Evolutionary conservation across 352 stramenopile species (phyloP), one percentile per base, ranked within the genome.

Genomic region (Phytophthora brassicae): DNA sequence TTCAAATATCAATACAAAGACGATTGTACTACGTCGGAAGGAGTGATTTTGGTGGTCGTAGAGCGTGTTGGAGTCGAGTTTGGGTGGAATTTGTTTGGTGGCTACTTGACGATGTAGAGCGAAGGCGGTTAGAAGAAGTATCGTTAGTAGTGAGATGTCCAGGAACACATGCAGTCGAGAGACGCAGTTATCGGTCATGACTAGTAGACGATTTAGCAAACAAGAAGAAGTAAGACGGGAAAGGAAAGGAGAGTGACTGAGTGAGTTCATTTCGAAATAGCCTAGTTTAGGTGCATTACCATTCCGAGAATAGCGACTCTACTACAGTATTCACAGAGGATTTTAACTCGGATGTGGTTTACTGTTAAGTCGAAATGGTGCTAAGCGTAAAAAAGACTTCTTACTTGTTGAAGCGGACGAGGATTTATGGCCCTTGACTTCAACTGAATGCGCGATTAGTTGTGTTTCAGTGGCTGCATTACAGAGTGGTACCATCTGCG

Each of bases 101-200:
- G 35, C 33, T 13, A 43, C 23, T 28, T 24, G 51, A 36, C 48
- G 51, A 39, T 29, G 57, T 24, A 72, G 39, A 16, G 33, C 39
- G 5, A 56, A 56, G 3, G 31, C 57, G 24, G 52, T 67, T 0
- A 65, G 16, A 31, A 57, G 38, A 33, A 67, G 46, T 22, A 63
- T 19, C 9, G 38, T 14, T n/a, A 72, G n/a, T 24, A 72, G 35
- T 28, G 58, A 72, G 5, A 26, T 19, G 14, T 72, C 64, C 26
- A 72, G 36, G 41, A 72, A 68, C 22, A 59, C 26, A 20, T 52
- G 57, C 9, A 64, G 38, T 24, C 43, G 64, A 45, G 58, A 42
- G 29, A 68, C 39, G 29, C 58, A 62, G 24, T 48, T 6, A 20
- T 56, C 45, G 11, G 11, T n/a, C 62, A 68, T 68, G 39, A 44